Conservation (phyloP, 768 basidiomycete genomes). For the Lentinula aciculospora region DNA sequence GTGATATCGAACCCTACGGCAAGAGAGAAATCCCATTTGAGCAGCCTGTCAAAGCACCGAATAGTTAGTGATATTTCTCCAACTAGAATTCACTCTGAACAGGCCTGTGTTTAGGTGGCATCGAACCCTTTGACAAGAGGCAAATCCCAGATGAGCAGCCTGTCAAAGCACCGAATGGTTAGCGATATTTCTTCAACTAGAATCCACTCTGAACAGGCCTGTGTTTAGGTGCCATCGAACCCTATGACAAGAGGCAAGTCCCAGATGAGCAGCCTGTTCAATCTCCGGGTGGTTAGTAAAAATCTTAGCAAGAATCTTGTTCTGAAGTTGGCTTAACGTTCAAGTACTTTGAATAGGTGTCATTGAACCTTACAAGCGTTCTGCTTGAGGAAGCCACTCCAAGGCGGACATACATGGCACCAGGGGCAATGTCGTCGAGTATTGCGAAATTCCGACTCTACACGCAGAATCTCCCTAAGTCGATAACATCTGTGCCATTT, state of each 20-base stretch:
- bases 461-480: no score
- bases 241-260: constrained; percentile 13
- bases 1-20: constrained; percentile 14
- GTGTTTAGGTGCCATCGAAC: constrained; percentile 12
- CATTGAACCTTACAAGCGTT: no score
- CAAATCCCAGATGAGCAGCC: neutral
- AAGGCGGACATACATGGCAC: no score
- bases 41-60: constrained; percentile 10
- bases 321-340: no score
- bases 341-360: no score
- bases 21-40: neutral
- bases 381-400: no score
- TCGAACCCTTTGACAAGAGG: constrained; percentile 18
- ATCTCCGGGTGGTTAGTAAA: neutral
- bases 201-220: neutral
- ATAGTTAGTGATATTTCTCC: constrained; percentile 24
- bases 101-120: neutral
- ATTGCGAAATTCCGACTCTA: no score
- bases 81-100: neutral
- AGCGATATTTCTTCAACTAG: constrained; percentile 10
- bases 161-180: neutral
- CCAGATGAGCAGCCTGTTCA: neutral
- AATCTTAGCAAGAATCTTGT: no score
- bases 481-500: no score
- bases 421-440: no score